Percentiles rank a stretch among this genome's conserved stretches.
Conservation (phyloP, 2,329 filamentous ascomycete species). For the Gremmenia infestans region DNA sequence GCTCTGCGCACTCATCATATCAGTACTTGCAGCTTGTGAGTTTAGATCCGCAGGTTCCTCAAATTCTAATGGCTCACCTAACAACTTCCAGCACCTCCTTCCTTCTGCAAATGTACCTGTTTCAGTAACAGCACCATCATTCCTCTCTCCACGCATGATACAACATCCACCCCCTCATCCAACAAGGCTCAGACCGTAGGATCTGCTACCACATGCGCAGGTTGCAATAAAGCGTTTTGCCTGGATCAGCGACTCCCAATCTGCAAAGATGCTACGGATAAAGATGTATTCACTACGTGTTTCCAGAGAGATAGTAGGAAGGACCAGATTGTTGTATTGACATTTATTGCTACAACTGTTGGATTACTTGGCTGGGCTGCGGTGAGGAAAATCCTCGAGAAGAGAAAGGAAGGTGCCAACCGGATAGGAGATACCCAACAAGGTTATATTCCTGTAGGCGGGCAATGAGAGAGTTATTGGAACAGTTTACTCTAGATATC, state of each 20-base stretch:
- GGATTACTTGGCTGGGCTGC: constrained; percentile 58
- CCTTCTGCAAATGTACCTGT: constrained; percentile 67
- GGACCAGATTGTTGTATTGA: constrained; percentile 62
- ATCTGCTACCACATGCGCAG: constrained; percentile 47
- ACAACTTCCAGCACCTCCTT: constrained; percentile 48
- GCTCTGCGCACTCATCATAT: constrained; percentile 24
- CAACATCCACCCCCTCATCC: constrained; percentile 10
- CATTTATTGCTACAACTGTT: constrained; percentile 54
- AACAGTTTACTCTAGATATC: too few relatives aligned
- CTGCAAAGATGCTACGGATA: constrained; percentile 57
- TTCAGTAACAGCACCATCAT: constrained; percentile 67
- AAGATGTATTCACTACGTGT: constrained; percentile 57
- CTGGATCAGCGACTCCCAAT: constrained; percentile 55
- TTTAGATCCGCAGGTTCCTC: neutral
- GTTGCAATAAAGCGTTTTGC: constrained; percentile 63
- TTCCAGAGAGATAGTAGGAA: constrained; percentile 65
- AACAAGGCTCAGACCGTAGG: constrained; percentile 25
- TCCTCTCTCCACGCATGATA: constrained; percentile 40
- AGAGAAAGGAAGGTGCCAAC: constrained; percentile 30
- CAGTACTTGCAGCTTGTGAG: constrained; percentile 26
- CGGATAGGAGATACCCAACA: constrained; percentile 19
- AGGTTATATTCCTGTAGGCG: constrained; percentile 24
- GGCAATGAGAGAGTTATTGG: constrained; percentile 7
- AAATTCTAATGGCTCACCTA: constrained; percentile 13
- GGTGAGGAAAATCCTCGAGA: constrained; percentile 44